phyloP scores from a whole-genome alignment of 1,284 basidiomycete genomes.

The Thecaphora thlaspeos region DNA sequence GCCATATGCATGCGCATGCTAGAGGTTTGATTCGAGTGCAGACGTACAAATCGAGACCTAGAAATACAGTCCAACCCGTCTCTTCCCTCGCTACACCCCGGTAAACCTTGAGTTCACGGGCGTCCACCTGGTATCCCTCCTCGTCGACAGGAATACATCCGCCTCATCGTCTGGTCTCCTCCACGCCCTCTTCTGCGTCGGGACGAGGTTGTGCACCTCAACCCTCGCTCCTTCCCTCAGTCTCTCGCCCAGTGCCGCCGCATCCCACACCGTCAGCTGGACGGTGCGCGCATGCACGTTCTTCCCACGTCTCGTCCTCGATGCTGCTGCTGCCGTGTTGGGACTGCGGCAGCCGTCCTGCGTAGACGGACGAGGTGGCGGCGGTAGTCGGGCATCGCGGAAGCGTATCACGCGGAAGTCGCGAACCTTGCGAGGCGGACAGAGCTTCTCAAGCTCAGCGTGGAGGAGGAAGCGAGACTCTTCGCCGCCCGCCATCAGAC shows the following conservation, averaged over 20 bases:
- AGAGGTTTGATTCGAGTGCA: too few species aligned
- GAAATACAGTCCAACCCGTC: too few species aligned
- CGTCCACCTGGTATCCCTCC: constrained; percentile 61
- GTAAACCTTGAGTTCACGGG: neutral
- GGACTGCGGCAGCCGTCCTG: neutral
- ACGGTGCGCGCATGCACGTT: constrained; percentile 33
- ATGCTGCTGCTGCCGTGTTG: neutral
- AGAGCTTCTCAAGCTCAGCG: constrained; percentile 63
- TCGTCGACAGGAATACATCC: constrained; percentile 69
- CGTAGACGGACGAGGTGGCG: constrained; percentile 4
- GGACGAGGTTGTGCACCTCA: constrained; percentile 68
- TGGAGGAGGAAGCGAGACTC: constrained; percentile 2
- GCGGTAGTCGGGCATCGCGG: constrained; percentile 64
- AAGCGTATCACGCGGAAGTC: constrained; percentile 77
- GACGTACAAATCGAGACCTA: too few species aligned
- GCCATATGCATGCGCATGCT: too few species aligned
- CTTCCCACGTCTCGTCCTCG: constrained; percentile 1
- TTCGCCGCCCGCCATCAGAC: constrained; percentile 9
- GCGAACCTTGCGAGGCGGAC: constrained; percentile 75
- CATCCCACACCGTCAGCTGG: constrained; percentile 44
- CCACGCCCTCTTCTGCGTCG: constrained; percentile 68
- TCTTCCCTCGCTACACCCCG: too few species aligned
- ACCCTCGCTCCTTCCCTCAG: constrained; percentile 17
- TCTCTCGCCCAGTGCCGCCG: constrained; percentile 13
- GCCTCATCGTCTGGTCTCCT: constrained; percentile 63